phyloP scores from a whole-genome alignment of 805 yeast genomes.

The Hyphopichia homilentoma region DNA sequence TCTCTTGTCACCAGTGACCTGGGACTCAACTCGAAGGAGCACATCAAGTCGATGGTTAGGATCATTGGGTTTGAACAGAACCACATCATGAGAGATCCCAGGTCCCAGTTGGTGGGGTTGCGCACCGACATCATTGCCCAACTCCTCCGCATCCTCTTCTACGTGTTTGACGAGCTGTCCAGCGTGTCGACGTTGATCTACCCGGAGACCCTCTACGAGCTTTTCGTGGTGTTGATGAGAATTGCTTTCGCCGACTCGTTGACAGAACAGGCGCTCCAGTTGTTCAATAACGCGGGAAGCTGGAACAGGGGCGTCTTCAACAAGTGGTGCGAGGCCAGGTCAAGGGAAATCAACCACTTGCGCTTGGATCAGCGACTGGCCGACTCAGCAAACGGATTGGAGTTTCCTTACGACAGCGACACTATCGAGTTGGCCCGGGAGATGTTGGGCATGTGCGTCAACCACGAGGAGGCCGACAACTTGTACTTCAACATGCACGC shows the following conservation, averaged over 20 bases:
- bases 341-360: conserved; percentile 34
- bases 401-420: conserved; percentile 57
- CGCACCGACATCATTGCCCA: conserved; percentile 40
- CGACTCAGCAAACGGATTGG: conserved; percentile 54
- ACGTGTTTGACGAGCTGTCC: conserved; percentile 31
- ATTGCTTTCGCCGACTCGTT: conserved; percentile 48
- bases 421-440: conserved; percentile 69
- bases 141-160: conserved; percentile 36
- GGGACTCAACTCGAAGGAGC: conserved; percentile 31
- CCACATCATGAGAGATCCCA: conserved; percentile 39
- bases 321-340: conserved; percentile 39
- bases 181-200: conserved; percentile 31
- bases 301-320: conserved; percentile 38
- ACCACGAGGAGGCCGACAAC: conserved; percentile 77
- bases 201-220: conserved; percentile 41
- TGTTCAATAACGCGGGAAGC: conserved; percentile 29
- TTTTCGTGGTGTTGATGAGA: conserved; percentile 49
- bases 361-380: conserved; percentile 27
- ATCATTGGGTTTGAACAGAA: conserved; percentile 49
- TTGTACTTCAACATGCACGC: conserved; percentile 63
- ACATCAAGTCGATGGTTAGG: conserved; percentile 38
- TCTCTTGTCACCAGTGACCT: conserved; percentile 28
- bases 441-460: conserved; percentile 61
- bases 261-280: conserved; percentile 29
- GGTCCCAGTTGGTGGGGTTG: conserved; percentile 33